These are phyloP conservation scores for Naganishia liquefaciens DNA, from an alignment of 1,284 basidiomycete genomes.

Conservation along the genomic window DNA sequence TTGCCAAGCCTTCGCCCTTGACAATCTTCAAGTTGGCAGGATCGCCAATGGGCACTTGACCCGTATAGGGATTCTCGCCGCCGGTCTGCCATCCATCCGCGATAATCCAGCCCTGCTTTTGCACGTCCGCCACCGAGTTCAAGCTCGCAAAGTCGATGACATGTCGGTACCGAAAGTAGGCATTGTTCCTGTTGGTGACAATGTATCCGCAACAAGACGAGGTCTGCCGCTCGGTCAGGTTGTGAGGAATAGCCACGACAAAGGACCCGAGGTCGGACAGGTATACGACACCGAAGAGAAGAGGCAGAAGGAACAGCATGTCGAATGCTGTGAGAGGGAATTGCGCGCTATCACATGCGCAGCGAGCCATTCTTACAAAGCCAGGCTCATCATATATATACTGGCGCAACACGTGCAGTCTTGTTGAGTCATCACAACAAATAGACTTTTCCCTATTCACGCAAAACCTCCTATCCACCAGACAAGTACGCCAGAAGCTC, in stretches of 20 bases:
- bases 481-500: too few species aligned
- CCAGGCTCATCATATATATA: too few species aligned
- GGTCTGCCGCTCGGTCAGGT: neutral
- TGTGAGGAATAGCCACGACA: neutral
- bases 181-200: slow-evolving; percentile 8
- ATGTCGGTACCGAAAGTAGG: slow-evolving; percentile 16
- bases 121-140: slow-evolving; percentile 7
- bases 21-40: slow-evolving; percentile 7
- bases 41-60: slow-evolving; percentile 14
- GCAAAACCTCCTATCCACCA: too few species aligned
- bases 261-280: neutral
- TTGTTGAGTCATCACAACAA: too few species aligned
- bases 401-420: too few species aligned
- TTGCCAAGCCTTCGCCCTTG: slow-evolving; percentile 4
- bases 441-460: too few species aligned
- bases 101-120: neutral
- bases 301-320: neutral
- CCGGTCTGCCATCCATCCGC: slow-evolving; percentile 25
- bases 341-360: too few species aligned
- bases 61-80: slow-evolving; percentile 1
- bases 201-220: slow-evolving; percentile 17
- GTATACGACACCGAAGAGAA: neutral
- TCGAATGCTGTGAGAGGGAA: neutral
- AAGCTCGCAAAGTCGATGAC: slow-evolving; percentile 13
- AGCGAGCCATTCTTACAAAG: too few species aligned